Evolutionary conservation across 495 filamentous ascomycete species (phyloP), one percentile per base, ranked within the genome.

Genomic region (Penicillium verhagenii): DNA sequence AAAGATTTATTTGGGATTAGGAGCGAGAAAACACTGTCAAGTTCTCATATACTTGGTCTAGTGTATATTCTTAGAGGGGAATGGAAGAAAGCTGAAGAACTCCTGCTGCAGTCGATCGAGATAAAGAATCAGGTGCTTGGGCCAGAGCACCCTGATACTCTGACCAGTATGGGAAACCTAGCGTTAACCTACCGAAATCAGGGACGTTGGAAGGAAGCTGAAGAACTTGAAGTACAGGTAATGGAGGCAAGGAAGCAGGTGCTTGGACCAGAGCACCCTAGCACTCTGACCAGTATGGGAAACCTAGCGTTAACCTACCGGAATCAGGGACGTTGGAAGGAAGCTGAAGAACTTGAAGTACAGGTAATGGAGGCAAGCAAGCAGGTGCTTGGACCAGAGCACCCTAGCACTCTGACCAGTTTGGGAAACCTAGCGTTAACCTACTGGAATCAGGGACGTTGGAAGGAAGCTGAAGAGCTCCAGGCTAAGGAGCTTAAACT

Each of bases 81-180:
- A 29, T 40, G 31, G 48, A 26, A 51, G 48, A 35, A 39, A 51
- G 48, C 48, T 2, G 35, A 51, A 42, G 48, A 51, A 3, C 16
- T 50, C 26, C 23, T 23, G 21, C 14, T 50, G 16, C 21, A 29
- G 19, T 29, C 39, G 1, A 24, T 50, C 13, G 19, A 50, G 28
- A 50, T 19, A 6, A 1, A 18, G 3, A 50, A 26, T 20, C 10
- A 50, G 33, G 19, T 50, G 19, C 10, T 50, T 50, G 31, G 33
- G 20, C 31, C 4, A 39, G 31, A 50, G 18, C 2, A 39, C 38
- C 19, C 19, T 5, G 1, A 37, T 4, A 50, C 33, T 25, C 21
- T 50, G 7, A 39, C 6, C 14, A 50, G 47, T 16, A 50, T 39
- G 11, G 31, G 0, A 0, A 50, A 38, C 8, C 31, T 50, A 25